phyloP scores from a whole-genome alignment of 352 stramenopile genomes.

The Pythium sp. region DNA sequence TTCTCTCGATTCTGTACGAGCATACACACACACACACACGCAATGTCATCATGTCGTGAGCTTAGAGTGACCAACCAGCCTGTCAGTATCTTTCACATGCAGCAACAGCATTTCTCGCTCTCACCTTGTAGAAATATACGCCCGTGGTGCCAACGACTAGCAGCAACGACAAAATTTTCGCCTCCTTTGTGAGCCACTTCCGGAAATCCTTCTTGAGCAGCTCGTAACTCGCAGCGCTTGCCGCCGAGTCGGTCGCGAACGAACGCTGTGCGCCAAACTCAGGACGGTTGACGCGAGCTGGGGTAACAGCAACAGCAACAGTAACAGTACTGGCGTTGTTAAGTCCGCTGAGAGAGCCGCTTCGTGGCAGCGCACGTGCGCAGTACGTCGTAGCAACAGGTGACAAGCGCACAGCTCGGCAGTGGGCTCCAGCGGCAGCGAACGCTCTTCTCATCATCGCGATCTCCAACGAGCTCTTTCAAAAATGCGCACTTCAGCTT shows the following conservation, averaged over 20 bases:
- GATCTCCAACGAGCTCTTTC: background rate
- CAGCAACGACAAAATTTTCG: constrained; percentile 41
- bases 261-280: background rate
- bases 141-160: constrained; percentile 42
- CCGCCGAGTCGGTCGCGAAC: constrained; percentile 10
- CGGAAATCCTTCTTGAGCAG: constrained; percentile 63
- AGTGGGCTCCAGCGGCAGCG: background rate
- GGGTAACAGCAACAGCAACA: background rate
- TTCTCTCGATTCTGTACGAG: constrained; percentile 50
- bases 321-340: background rate
- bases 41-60: background rate
- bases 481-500: background rate
- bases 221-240: constrained; percentile 26
- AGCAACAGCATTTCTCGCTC: background rate
- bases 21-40: background rate
- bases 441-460: background rate
- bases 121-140: constrained; percentile 68
- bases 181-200: constrained; percentile 55
- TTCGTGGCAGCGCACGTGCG: background rate
- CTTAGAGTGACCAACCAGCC: background rate
- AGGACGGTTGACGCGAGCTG: background rate
- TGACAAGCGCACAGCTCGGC: background rate
- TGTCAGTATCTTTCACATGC: background rate
- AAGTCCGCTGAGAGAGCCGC: background rate
- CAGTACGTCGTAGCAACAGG: background rate